These are phyloP conservation scores for Chlamydomonas schloesseri DNA, from an alignment of 139 green algal genomes.

Conservation along the genomic window DNA sequence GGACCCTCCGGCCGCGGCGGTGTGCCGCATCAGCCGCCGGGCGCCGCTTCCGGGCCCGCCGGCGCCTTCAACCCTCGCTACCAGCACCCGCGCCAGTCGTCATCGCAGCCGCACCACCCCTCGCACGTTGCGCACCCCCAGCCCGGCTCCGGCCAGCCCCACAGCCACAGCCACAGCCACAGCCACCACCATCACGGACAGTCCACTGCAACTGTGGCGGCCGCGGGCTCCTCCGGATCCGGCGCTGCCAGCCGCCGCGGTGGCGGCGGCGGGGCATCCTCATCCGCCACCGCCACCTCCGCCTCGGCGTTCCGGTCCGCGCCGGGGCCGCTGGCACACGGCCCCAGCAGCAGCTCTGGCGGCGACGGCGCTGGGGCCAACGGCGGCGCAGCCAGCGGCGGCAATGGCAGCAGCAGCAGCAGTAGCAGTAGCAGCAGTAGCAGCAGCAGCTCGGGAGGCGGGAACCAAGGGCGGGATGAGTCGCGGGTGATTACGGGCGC, in stretches of 20 bases:
- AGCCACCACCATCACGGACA: not conserved
- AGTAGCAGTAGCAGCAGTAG: not conserved
- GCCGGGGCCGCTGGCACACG: not conserved
- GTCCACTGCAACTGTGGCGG: too few relatives aligned
- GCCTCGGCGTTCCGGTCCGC: too few relatives aligned
- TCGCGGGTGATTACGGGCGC: not conserved
- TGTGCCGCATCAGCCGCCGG: not conserved
- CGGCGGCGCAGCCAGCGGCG: too few relatives aligned
- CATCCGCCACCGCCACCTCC: not conserved
- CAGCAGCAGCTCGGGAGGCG: too few relatives aligned
- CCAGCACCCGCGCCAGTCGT: too few relatives aligned
- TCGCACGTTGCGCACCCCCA: not conserved
- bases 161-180: not conserved
- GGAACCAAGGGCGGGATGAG: not conserved
- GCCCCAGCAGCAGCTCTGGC: too few relatives aligned
- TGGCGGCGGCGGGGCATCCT: too few relatives aligned
- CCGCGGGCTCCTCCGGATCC: too few relatives aligned
- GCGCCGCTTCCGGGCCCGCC: not conserved
- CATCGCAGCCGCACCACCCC: not conserved
- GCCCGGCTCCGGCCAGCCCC: not conserved
- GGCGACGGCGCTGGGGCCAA: too few relatives aligned
- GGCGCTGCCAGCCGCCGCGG: too few relatives aligned
- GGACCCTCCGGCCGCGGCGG: not conserved
- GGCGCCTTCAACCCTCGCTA: conserved; percentile 12
- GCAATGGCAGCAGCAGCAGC: not conserved